These are phyloP conservation scores for Wickerhamomyces queroliae DNA, from an alignment of 805 yeast genomes.

Conservation along the genomic window DNA sequence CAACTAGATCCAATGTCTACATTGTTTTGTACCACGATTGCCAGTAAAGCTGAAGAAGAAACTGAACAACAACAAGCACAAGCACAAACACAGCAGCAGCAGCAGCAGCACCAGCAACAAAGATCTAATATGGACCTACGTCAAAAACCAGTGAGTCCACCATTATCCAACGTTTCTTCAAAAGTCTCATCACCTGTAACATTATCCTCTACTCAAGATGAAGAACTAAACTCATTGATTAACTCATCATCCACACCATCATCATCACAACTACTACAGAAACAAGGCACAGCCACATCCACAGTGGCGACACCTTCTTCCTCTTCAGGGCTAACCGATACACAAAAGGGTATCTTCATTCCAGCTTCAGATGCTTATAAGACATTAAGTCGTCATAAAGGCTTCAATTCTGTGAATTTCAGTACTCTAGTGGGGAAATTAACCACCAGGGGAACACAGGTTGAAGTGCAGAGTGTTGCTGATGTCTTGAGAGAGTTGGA, in stretches of 20 bases:
- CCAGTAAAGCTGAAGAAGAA: slow-evolving; percentile 34
- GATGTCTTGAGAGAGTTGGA: slow-evolving; percentile 80
- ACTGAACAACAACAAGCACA: neutral
- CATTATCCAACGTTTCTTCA: slow-evolving; percentile 19
- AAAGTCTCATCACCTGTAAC: slow-evolving; percentile 22
- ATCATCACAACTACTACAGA: slow-evolving; percentile 5
- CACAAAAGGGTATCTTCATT: slow-evolving; percentile 47
- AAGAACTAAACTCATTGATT: slow-evolving; percentile 19
- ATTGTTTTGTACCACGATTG: slow-evolving; percentile 81
- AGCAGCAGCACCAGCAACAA: neutral
- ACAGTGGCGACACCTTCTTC: neutral
- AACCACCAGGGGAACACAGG: slow-evolving; percentile 81
- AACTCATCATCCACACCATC: slow-evolving; percentile 6
- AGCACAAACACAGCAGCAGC: neutral
- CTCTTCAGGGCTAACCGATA: too few species aligned
- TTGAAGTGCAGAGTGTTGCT: slow-evolving; percentile 88
- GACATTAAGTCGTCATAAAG: slow-evolving; percentile 77
- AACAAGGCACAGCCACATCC: neutral
- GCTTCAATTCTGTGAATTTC: slow-evolving; percentile 68
- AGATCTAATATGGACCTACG: slow-evolving; percentile 4
- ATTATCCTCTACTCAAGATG: slow-evolving; percentile 12
- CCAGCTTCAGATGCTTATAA: slow-evolving; percentile 90
- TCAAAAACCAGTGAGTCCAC: slow-evolving; percentile 23
- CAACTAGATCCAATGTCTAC: slow-evolving; percentile 85
- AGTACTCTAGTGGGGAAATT: slow-evolving; percentile 68